Evolutionary conservation across 306 rosid genomes (phyloP).

Genomic region (Cucumis sativus): DNA sequence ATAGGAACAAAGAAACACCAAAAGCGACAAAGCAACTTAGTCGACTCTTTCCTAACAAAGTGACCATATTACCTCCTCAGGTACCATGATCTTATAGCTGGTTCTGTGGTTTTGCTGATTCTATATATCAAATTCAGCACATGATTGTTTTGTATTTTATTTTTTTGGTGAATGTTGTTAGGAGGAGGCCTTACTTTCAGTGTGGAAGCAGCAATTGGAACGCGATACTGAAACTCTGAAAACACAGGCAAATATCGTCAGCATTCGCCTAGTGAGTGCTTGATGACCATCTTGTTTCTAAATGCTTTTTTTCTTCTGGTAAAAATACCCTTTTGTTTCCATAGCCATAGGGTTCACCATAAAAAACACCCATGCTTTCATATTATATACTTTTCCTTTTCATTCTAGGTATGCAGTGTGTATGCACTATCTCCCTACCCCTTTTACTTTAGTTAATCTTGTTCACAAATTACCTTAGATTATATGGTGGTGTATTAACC

Average conservation of each 20-base stretch:
- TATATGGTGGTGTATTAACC: neutral
- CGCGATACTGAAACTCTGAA: constrained; percentile 77
- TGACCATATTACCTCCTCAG: constrained; percentile 77
- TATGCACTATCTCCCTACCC: neutral
- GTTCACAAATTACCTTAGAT: neutral
- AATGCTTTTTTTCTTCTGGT: neutral
- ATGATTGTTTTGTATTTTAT: neutral
- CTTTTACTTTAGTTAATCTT: neutral
- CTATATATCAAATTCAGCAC: neutral
- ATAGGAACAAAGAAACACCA: constrained; percentile 73
- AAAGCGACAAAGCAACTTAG: constrained; percentile 69
- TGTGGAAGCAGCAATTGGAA: constrained; percentile 84
- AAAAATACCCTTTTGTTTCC: neutral
- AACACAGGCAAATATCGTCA: constrained; percentile 57
- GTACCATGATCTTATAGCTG: constrained; percentile 19
- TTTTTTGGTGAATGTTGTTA: constrained; percentile 16
- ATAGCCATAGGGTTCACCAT: neutral
- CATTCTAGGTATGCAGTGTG: neutral
- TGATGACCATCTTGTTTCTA: neutral
- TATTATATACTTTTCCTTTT: neutral
- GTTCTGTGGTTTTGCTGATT: neutral
- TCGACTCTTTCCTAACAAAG: constrained; percentile 84
- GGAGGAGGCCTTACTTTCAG: constrained; percentile 71
- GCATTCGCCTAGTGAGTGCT: constrained; percentile 61
- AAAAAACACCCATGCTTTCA: neutral